phyloP scores from a whole-genome alignment of 768 basidiomycete genomes.

The Serendipita vermifera region DNA sequence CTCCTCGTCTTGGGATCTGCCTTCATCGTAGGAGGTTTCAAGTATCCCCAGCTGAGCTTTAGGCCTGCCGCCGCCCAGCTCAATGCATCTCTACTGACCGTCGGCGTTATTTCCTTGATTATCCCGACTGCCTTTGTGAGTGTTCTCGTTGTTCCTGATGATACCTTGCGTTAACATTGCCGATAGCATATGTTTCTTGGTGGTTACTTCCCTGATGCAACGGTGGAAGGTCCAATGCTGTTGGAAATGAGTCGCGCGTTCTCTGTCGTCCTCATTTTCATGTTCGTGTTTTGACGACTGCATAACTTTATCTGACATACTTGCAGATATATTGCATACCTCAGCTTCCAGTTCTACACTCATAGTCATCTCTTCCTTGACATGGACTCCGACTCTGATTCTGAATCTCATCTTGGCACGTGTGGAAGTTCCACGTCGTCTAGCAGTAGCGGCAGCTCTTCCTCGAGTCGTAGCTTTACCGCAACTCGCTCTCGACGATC shows the following conservation, averaged over 20 bases:
- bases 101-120: conserved; percentile 27
- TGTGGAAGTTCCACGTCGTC: neutral
- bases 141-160: conserved; percentile 19
- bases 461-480: neutral
- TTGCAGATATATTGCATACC: conserved; percentile 21
- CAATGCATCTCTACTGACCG: conserved; percentile 26
- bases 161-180: conserved; percentile 20
- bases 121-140: conserved; percentile 28
- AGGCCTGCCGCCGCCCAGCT: conserved; percentile 37
- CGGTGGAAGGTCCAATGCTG: conserved; percentile 30
- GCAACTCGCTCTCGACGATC: neutral
- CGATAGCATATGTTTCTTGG: conserved; percentile 26
- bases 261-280: conserved; percentile 35
- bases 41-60: conserved; percentile 40
- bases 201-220: conserved; percentile 20
- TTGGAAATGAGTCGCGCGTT: conserved; percentile 37
- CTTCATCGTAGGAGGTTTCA: conserved; percentile 31
- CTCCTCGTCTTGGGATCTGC: conserved; percentile 26
- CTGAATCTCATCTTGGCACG: neutral
- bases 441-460: neutral
- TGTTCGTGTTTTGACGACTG: conserved; percentile 22
- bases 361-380: conserved; percentile 32
- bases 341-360: conserved; percentile 43
- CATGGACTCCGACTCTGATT: neutral
- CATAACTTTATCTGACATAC: conserved; percentile 19